Evolutionary conservation across 2,329 filamentous ascomycete species (phyloP), one percentile per base, ranked within the genome.

Genomic region (Polychaeton citri): DNA sequence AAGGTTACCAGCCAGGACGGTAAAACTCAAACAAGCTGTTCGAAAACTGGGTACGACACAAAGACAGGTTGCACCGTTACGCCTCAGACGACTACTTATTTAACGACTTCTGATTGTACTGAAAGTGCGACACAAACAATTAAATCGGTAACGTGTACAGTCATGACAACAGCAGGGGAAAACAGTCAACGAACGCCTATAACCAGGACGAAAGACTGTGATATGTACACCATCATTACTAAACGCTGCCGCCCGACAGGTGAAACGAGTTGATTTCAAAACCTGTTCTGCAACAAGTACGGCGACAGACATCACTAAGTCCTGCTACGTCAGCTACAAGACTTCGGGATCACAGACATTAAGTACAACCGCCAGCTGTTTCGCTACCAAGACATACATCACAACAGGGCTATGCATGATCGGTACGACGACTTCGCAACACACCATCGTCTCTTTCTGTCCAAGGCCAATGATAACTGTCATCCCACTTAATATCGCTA

Each of bases 11-110:
- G 20, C n/a, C 32, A 19, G 16, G 38, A 21, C 12, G 31, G 34
- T 5, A 19, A 18, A 40, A 42, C 21, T 30, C 33, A 33, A 39
- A 42, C 40, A 7, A 15, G 10, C 6, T 40, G 37, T 19, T 28
- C 30, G 2, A 21, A 28, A 4, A 40, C 40, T 4, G n/a, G 9
- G n/a, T 33, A 30, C 3, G 30, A 16, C 20, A 36, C 26, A n/a
- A 32, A 38, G 12, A 36, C 39, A 8, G 42, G 39, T 9, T 44
- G 42, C 21, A 36, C 39, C 20, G 40, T 39, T 15, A 38, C 40
- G 13, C 34, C 19, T 6, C 35, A 24, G 9, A 34, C 35, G 4
- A 40, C 43, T 12, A 36, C 40, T 8, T 19, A 32, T 8, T 31
- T 36, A 17, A 40, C 30, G 6, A 44, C 40, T 3, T 33, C 24